Evolutionary conservation across 176 grass and related monocot species (phyloP).

Genomic region (Luzula sylvatica): DNA sequence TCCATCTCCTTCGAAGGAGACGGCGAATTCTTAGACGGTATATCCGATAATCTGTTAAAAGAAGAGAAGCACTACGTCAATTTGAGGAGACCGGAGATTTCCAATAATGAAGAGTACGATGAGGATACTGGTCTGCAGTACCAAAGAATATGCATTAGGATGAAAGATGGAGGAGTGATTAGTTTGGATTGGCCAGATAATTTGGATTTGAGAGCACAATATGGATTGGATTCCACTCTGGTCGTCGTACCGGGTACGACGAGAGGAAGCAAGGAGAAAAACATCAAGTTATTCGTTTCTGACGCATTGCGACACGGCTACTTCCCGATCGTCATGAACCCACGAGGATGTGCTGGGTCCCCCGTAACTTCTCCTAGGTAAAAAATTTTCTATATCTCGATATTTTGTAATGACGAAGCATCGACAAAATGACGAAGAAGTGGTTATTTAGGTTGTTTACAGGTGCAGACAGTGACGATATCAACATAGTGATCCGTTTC

Average conservation of each 20-base stretch:
- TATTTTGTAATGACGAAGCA: too few species aligned
- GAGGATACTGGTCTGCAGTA: slow-evolving; percentile 30
- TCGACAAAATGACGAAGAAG: background rate
- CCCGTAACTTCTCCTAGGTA: slow-evolving; percentile 78
- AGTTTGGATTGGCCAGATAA: slow-evolving; percentile 82
- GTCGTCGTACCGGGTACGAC: slow-evolving; percentile 52
- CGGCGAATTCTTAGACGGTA: slow-evolving; percentile 48
- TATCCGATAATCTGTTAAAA: slow-evolving; percentile 54
- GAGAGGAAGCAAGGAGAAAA: slow-evolving; percentile 63
- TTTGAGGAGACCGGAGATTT: slow-evolving; percentile 47
- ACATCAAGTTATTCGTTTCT: slow-evolving; percentile 43
- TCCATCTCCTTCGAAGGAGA: slow-evolving; percentile 80
- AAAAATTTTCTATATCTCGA: background rate
- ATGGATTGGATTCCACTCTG: slow-evolving; percentile 68
- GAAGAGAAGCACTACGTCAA: slow-evolving; percentile 78
- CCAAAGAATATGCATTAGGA: slow-evolving; percentile 57
- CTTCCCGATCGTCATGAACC: slow-evolving; percentile 92
- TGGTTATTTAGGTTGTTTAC: slow-evolving; percentile 98
- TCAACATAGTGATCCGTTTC: slow-evolving; percentile 46
- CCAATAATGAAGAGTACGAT: background rate
- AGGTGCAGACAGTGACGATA: slow-evolving; percentile 96
- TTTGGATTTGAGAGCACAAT: slow-evolving; percentile 58
- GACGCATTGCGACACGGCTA: slow-evolving; percentile 63
- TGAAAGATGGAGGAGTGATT: slow-evolving; percentile 70
- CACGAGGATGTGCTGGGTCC: slow-evolving; percentile 77